Evolutionary conservation across 2,329 filamentous ascomycete species (phyloP).

Genomic region (Diaporthe citrichinensis): DNA sequence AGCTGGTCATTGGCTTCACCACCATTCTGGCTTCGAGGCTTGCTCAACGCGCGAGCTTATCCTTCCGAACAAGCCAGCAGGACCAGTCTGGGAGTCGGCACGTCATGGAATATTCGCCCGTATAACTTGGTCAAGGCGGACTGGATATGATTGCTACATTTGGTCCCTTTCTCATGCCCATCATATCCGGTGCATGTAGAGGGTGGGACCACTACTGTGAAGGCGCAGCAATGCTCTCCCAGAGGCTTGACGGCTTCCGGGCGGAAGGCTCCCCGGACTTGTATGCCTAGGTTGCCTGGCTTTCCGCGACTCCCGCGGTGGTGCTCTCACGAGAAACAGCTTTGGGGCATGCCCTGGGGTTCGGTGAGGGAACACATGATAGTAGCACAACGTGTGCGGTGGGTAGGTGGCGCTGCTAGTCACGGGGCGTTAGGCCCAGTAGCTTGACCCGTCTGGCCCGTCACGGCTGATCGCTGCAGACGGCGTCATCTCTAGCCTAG

Average conservation of each 20-base stretch:
- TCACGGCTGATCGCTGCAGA: conserved; percentile 20
- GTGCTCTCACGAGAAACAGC: background rate
- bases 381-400: conserved; percentile 10
- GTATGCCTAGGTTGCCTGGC: background rate
- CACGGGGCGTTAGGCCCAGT: conserved; percentile 12
- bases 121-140: background rate
- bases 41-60: conserved; percentile 4
- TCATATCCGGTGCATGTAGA: background rate
- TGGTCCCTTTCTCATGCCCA: background rate
- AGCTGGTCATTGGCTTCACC: background rate
- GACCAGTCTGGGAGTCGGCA: conserved; percentile 1
- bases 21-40: background rate
- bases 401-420: conserved; percentile 20
- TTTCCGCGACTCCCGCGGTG: conserved; percentile 16
- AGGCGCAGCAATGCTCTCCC: conserved; percentile 1
- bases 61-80: background rate
- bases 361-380: conserved; percentile 26
- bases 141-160: background rate
- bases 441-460: conserved; percentile 7
- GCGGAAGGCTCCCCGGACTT: background rate
- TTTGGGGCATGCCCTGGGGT: background rate
- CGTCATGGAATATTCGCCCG: background rate
- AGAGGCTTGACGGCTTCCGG: background rate
- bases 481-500: conserved; percentile 10
- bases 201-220: background rate